phyloP scores from a whole-genome alignment of 352 stramenopile genomes.

The Phytophthora pisi region DNA sequence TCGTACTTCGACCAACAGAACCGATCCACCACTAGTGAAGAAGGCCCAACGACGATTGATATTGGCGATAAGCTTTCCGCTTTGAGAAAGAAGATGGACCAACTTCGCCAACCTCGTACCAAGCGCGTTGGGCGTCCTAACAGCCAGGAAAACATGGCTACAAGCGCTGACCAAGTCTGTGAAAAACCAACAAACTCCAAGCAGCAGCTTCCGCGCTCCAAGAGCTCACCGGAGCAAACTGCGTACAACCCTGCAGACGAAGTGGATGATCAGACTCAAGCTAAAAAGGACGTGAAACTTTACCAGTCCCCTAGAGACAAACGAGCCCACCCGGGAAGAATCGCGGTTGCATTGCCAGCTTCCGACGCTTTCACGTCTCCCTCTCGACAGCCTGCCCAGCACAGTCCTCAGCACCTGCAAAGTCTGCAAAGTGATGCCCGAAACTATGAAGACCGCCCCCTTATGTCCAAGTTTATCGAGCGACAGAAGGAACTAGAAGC shows the following conservation, averaged over 20 bases:
- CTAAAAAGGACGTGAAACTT: background rate
- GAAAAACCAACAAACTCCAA: background rate
- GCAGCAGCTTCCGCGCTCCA: slow-evolving; percentile 11
- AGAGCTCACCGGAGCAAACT: slow-evolving; percentile 25
- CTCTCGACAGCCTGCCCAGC: slow-evolving; percentile 14
- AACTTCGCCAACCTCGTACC: slow-evolving; percentile 50
- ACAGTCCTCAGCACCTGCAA: slow-evolving; percentile 54
- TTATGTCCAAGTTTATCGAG: slow-evolving; percentile 44
- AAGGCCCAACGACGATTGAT: slow-evolving; percentile 25
- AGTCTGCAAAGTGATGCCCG: slow-evolving; percentile 42
- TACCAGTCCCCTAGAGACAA: slow-evolving; percentile 16
- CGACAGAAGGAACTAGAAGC: slow-evolving; percentile 13
- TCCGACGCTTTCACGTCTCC: slow-evolving; percentile 13
- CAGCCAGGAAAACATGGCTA: slow-evolving; percentile 17
- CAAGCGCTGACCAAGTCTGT: background rate
- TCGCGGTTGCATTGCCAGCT: background rate
- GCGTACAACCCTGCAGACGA: slow-evolving; percentile 11
- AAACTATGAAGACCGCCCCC: slow-evolving; percentile 38
- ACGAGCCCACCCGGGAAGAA: slow-evolving; percentile 7
- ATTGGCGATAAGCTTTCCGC: slow-evolving; percentile 58
- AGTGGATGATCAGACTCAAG: slow-evolving; percentile 6
- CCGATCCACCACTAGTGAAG: slow-evolving; percentile 10
- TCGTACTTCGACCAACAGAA: slow-evolving; percentile 40
- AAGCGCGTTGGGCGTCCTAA: slow-evolving; percentile 34
- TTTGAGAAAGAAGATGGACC: slow-evolving; percentile 65